Evolutionary conservation across 164 flowering plant genomes (phyloP).

Genomic region (Akebia trifoliata): DNA sequence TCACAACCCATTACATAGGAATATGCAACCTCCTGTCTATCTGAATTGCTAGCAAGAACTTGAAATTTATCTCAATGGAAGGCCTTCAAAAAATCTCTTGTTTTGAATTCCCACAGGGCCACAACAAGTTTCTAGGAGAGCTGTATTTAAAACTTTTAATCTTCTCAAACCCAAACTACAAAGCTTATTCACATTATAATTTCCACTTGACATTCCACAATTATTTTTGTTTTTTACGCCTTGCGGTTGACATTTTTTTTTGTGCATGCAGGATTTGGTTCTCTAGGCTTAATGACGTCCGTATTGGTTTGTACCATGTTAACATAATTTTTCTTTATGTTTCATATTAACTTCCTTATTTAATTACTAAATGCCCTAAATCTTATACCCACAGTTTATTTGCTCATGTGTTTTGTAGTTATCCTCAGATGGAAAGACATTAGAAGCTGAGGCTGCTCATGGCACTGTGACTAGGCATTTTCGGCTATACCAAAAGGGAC

Average conservation of each 20-base stretch:
- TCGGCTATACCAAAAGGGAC: constrained; percentile 81
- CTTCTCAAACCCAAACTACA: background rate
- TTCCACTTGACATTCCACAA: no score
- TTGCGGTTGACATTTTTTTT: background rate
- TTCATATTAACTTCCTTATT: background rate
- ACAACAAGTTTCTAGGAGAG: background rate
- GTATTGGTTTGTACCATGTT: constrained; percentile 62
- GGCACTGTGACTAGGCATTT: constrained; percentile 97
- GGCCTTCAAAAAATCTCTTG: background rate
- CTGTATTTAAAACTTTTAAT: background rate
- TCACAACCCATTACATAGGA: no score
- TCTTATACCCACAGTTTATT: background rate
- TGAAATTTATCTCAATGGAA: background rate
- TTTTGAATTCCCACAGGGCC: background rate
- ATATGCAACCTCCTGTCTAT: no score
- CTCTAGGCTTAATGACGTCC: constrained; percentile 90
- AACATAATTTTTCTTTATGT: background rate
- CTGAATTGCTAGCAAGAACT: background rate
- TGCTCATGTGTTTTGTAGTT: constrained; percentile 39
- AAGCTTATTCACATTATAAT: no score
- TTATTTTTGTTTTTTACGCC: background rate
- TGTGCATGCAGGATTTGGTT: constrained; percentile 80
- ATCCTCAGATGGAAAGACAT: constrained; percentile 89
- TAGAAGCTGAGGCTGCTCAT: constrained; percentile 99
- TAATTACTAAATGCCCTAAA: background rate